These are phyloP conservation scores for Sporothrix euskadiensis DNA, from an alignment of 2,329 filamentous ascomycete species.

Conservation along the genomic window DNA sequence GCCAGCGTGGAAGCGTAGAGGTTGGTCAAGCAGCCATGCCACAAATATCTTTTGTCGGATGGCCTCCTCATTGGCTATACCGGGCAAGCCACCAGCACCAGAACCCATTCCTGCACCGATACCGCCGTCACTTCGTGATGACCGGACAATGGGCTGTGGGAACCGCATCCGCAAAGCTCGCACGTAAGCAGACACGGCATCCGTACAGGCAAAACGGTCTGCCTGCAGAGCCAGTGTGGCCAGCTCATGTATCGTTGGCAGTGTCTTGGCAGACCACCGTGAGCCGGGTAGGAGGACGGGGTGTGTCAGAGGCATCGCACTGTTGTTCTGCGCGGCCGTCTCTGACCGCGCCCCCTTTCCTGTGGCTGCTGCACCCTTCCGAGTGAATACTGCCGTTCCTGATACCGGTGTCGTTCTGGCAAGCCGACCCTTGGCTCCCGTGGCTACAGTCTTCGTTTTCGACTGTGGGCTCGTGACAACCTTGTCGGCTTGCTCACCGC, in stretches of 20 bases:
- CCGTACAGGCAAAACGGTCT: conserved; percentile 69
- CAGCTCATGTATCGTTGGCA: conserved; percentile 60
- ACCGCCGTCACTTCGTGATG: conserved; percentile 27
- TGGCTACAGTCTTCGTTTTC: not conserved
- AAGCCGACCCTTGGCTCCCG: not conserved
- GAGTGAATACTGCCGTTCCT: not conserved
- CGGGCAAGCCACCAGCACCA: conserved; percentile 36
- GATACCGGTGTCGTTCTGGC: not conserved
- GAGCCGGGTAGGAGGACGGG: conserved; percentile 17
- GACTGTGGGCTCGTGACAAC: not conserved
- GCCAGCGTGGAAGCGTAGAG: conserved; percentile 59
- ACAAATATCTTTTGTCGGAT: conserved; percentile 70
- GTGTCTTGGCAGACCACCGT: conserved; percentile 39
- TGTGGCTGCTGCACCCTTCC: not conserved
- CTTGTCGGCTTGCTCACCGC: not conserved
- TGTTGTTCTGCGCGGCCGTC: not conserved
- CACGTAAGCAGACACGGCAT: conserved; percentile 56
- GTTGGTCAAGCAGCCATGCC: conserved; percentile 64
- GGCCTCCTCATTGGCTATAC: conserved; percentile 54
- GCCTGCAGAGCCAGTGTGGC: conserved; percentile 69
- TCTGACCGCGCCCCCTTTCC: not conserved
- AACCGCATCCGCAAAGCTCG: conserved; percentile 56
- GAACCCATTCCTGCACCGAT: conserved; percentile 30
- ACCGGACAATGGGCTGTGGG: conserved; percentile 33
- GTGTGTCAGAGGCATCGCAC: not conserved